Evolutionary conservation across 1,284 basidiomycete genomes (phyloP).

Genomic region (Pisolithus thermaeus): DNA sequence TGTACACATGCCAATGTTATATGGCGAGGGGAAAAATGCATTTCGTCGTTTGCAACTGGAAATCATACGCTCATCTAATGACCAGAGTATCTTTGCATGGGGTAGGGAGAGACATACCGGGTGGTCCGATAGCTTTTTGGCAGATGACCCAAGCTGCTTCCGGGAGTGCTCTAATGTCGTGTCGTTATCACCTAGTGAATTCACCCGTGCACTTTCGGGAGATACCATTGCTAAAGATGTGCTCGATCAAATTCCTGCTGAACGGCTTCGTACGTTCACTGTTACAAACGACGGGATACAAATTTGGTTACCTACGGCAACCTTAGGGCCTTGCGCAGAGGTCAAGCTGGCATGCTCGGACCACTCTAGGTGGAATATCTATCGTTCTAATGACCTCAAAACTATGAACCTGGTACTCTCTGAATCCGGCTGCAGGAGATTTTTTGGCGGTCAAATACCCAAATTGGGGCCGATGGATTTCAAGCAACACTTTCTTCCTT

Average conservation of each 20-base stretch:
- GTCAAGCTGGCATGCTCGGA: background rate
- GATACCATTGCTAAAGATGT: background rate
- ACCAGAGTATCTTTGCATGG: conserved; percentile 13
- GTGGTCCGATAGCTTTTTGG: background rate
- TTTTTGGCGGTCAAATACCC: too few relatives aligned
- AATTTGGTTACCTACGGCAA: too few relatives aligned
- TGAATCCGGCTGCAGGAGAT: too few relatives aligned
- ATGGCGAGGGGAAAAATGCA: conserved; percentile 7
- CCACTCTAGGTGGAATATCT: too few relatives aligned
- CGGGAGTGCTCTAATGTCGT: background rate
- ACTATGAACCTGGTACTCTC: too few relatives aligned
- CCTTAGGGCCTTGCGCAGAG: background rate
- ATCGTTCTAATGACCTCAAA: too few relatives aligned
- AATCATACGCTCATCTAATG: conserved; percentile 4
- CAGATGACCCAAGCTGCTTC: background rate
- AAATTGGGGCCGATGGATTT: too few relatives aligned
- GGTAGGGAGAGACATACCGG: background rate
- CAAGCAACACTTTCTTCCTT: too few relatives aligned
- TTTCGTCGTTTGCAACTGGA: background rate
- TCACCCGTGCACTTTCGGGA: background rate
- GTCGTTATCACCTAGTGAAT: background rate
- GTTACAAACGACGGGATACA: too few relatives aligned
- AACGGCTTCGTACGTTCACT: background rate
- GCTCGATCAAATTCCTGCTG: background rate
- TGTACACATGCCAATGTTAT: conserved; percentile 10